phyloP scores from a whole-genome alignment of 2,329 filamentous ascomycete genomes.

The Daldinia sp. region DNA sequence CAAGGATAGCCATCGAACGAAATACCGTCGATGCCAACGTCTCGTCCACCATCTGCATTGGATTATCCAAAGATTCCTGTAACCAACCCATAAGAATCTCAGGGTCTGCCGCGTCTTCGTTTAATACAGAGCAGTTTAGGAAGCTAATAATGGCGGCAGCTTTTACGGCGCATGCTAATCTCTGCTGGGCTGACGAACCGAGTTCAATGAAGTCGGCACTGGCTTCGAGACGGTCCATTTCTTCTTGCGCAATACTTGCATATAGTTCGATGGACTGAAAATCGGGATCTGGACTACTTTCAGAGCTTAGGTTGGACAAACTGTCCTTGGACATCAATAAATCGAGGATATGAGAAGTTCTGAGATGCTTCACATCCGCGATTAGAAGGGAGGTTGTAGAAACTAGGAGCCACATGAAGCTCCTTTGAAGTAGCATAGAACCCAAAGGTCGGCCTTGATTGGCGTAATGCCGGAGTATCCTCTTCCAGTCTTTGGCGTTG shows the following conservation, averaged over 20 bases:
- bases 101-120: slow-evolving; percentile 82
- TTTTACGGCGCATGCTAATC: slow-evolving; percentile 87
- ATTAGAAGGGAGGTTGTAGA: slow-evolving; percentile 81
- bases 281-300: slow-evolving; percentile 62
- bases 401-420: slow-evolving; percentile 86
- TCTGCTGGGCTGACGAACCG: slow-evolving; percentile 87
- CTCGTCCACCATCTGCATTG: slow-evolving; percentile 83
- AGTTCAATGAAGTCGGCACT: slow-evolving; percentile 91
- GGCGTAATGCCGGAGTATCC: slow-evolving; percentile 85
- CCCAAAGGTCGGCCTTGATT: slow-evolving; percentile 83
- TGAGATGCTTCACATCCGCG: slow-evolving; percentile 69
- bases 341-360: slow-evolving; percentile 76
- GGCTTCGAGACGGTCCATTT: slow-evolving; percentile 88
- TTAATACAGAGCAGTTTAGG: slow-evolving; percentile 84
- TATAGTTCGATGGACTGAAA: slow-evolving; percentile 71
- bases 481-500: slow-evolving; percentile 85
- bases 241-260: slow-evolving; percentile 79
- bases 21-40: slow-evolving; percentile 82
- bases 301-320: slow-evolving; percentile 58
- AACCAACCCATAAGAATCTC: slow-evolving; percentile 87
- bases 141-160: slow-evolving; percentile 84
- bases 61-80: slow-evolving; percentile 82
- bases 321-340: slow-evolving; percentile 73
- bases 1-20: slow-evolving; percentile 84
- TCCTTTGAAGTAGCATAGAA: slow-evolving; percentile 89